Percentiles rank a stretch among this genome's conserved stretches.
These are phyloP conservation scores for Pythium brachiatum DNA, from an alignment of 352 stramenopile species.

Conservation along the genomic window DNA sequence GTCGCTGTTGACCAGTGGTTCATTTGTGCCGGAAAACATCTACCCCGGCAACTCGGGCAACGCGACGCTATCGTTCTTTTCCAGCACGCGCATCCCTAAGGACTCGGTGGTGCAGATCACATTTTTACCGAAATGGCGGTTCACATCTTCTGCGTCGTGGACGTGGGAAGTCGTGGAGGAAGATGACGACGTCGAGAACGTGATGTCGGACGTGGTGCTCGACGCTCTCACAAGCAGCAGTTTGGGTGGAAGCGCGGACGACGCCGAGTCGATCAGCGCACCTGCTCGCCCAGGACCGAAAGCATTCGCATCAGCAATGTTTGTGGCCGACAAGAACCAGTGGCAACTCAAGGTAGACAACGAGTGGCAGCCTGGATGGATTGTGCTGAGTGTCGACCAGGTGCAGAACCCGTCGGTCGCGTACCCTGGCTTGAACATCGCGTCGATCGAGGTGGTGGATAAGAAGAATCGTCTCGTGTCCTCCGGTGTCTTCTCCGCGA, in stretches of 20 bases:
- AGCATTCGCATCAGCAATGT: slow-evolving; percentile 14
- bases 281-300: slow-evolving; percentile 8
- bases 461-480: slow-evolving; percentile 52
- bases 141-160: slow-evolving; percentile 49
- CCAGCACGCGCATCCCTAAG: slow-evolving; percentile 50
- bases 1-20: slow-evolving; percentile 58
- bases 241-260: background rate
- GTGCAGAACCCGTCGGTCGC: slow-evolving; percentile 74
- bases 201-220: background rate
- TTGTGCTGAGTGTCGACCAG: slow-evolving; percentile 56
- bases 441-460: slow-evolving; percentile 54
- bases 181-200: background rate
- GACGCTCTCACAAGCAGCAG: background rate
- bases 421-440: slow-evolving; percentile 69
- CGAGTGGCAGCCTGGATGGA: slow-evolving; percentile 63
- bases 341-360: slow-evolving; percentile 59
- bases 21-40: slow-evolving; percentile 82
- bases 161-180: slow-evolving; percentile 40
- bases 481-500: slow-evolving; percentile 59
- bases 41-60: slow-evolving; percentile 81
- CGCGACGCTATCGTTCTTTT: slow-evolving; percentile 75
- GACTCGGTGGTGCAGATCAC: slow-evolving; percentile 50
- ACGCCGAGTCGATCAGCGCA: background rate
- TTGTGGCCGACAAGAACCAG: slow-evolving; percentile 35
- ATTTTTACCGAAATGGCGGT: slow-evolving; percentile 67